Percentiles rank a stretch among this genome's conserved stretches.
Evolutionary conservation across 2,329 filamentous ascomycete genomes (phyloP).

Genomic region (Fusarium concolor): DNA sequence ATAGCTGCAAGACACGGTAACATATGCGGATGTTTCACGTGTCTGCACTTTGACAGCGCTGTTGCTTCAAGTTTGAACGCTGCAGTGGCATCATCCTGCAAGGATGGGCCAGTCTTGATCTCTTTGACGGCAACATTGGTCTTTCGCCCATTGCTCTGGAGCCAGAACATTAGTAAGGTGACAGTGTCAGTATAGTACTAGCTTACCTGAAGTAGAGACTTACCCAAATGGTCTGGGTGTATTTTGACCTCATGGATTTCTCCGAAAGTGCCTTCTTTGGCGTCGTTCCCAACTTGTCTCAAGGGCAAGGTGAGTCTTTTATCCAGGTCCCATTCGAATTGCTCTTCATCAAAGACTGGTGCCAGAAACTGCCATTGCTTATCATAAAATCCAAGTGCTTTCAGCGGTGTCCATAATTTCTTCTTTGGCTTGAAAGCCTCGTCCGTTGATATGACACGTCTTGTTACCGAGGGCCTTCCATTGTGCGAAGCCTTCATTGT

Average conservation of each 20-base stretch:
- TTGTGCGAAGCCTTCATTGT: background rate
- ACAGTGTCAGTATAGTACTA: background rate
- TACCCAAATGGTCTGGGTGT: background rate
- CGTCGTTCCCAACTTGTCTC: background rate
- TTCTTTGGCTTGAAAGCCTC: background rate
- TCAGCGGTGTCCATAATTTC: background rate
- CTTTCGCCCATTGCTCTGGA: background rate
- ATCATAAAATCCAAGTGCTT: conserved; percentile 25
- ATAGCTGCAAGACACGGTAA: conserved; percentile 11
- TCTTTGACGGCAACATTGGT: conserved; percentile 6
- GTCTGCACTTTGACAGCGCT: background rate
- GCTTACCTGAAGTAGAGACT: background rate
- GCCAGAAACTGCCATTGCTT: conserved; percentile 10
- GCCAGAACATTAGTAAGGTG: background rate
- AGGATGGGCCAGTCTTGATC: background rate
- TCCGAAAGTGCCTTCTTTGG: conserved; percentile 11
- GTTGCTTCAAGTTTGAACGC: conserved; percentile 9
- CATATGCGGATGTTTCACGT: conserved; percentile 4
- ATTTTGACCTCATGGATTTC: conserved; percentile 3
- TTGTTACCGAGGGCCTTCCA: background rate
- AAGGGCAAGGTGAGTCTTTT: conserved; percentile 3
- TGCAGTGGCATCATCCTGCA: background rate
- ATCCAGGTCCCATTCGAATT: background rate
- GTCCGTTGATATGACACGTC: background rate
- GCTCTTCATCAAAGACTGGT: background rate